phyloP scores from a whole-genome alignment of 345 rosid species.

The Sonneratia alba region DNA sequence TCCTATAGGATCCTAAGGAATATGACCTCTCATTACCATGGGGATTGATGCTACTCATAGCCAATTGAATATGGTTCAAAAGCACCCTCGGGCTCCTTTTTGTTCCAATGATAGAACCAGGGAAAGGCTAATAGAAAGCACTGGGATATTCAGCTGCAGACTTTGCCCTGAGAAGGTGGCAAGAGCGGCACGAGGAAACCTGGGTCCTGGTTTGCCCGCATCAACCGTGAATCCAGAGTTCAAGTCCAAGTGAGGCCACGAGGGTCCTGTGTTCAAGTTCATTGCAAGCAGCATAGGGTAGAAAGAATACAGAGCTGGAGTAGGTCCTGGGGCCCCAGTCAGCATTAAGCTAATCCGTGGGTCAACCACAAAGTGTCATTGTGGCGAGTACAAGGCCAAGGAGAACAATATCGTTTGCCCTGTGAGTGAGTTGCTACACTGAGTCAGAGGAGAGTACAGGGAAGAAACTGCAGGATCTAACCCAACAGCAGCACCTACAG shows the following conservation, averaged over 20 bases:
- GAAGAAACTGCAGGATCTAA: slow-evolving; percentile 44
- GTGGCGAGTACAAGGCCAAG: slow-evolving; percentile 43
- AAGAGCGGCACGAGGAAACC: slow-evolving; percentile 49
- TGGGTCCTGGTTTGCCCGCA: slow-evolving; percentile 35
- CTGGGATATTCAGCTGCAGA: slow-evolving; percentile 47
- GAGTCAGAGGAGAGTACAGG: slow-evolving; percentile 47
- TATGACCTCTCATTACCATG: slow-evolving; percentile 41
- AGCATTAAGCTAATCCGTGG: slow-evolving; percentile 55
- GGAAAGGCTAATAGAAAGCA: slow-evolving; percentile 42
- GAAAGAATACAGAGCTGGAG: slow-evolving; percentile 33
- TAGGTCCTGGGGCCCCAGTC: slow-evolving; percentile 52
- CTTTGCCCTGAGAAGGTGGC: slow-evolving; percentile 41
- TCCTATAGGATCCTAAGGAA: not conserved
- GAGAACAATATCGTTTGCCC: slow-evolving; percentile 49
- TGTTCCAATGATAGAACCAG: slow-evolving; percentile 48
- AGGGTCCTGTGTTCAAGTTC: slow-evolving; percentile 51
- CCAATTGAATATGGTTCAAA: slow-evolving; percentile 43
- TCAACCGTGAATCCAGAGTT: slow-evolving; percentile 56
- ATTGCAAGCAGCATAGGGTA: slow-evolving; percentile 49
- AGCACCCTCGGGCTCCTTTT: slow-evolving; percentile 79
- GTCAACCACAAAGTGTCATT: slow-evolving; percentile 31
- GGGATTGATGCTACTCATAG: slow-evolving; percentile 43
- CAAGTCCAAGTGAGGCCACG: slow-evolving; percentile 50
- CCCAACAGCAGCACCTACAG: slow-evolving; percentile 43
- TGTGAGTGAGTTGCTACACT: slow-evolving; percentile 43